Evolutionary conservation across 2,329 filamentous ascomycete genomes (phyloP).

Genomic region (Sarocladium oryzae): DNA sequence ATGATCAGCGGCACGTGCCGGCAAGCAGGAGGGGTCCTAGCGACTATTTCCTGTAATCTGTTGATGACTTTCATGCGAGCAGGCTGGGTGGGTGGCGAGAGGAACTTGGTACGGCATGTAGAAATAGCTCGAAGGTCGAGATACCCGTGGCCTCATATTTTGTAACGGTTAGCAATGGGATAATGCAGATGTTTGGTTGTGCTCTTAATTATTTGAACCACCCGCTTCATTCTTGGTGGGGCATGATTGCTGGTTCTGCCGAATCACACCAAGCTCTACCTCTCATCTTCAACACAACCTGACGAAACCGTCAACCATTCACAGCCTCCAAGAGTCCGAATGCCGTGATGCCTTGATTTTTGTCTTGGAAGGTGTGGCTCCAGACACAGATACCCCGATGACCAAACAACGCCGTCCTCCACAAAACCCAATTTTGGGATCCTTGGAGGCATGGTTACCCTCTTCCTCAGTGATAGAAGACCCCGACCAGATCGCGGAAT

Average conservation of each 20-base stretch:
- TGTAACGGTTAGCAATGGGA: conserved; percentile 22
- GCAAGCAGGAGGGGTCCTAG: conserved; percentile 60
- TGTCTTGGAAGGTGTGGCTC: neutral
- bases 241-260: neutral
- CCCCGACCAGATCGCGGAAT: conserved; percentile 10
- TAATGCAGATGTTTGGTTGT: conserved; percentile 17
- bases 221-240: neutral
- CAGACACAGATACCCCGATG: conserved; percentile 15
- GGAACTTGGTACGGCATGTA: conserved; percentile 27
- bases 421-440: conserved; percentile 25
- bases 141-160: conserved; percentile 28
- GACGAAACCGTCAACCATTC: neutral
- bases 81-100: neutral
- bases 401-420: conserved; percentile 17
- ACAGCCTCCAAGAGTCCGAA: neutral
- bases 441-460: conserved; percentile 23
- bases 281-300: neutral
- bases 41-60: conserved; percentile 60
- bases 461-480: conserved; percentile 1
- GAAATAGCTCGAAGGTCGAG: conserved; percentile 34
- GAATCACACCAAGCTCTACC: too few relatives aligned
- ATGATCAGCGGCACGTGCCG: conserved; percentile 74
- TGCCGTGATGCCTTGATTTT: neutral
- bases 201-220: conserved; percentile 10
- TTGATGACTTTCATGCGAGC: conserved; percentile 11